Evolutionary conservation across 78 protist species (phyloP), one percentile per base, ranked within the genome.

Genomic region (Dictyostelium firmibasis): DNA sequence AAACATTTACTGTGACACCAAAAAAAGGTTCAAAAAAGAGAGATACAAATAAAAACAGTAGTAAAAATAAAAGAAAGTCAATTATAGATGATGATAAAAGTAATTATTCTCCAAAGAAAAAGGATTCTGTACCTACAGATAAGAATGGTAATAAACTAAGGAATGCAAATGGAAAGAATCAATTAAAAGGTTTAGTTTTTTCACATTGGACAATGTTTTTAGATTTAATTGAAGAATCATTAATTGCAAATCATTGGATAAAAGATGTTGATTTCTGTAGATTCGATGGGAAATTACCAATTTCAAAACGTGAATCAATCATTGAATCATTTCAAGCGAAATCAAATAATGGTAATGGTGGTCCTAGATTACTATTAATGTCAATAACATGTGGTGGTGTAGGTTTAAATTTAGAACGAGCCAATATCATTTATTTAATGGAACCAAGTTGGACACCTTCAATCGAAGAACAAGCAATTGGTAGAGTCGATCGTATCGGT

Each of bases 401-500:
- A 33, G 99, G 99, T 16, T 96, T 99, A 43, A 98, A 99, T 92
- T 97, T 99, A 31, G 93, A 97, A 3, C 91, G 69, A 3, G 99
- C 99, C n/a, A 60, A 81, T 41, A 85, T 89, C 0, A 98, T 98
- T 9, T 67, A 92, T 36, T 1, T 95, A 23, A 25, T 96, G 77
- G 99, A 98, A 72, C 97, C 97, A 13, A 97, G 98, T 98, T 74
- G 84, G 95, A 96, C 27, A 5, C 77, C 86, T 20, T 64, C 93
- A 18, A 35, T 92, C 10, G 99, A 98, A 89, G 50, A 85, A 23
- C 99, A 98, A 75, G 99, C 99, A 11, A 97, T 98, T 35, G 97
- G 98, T 41, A 96, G 99, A 6, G 99, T 97, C 2, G 98, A 98
- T 76, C 94, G 99, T 18, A 86, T 98, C 11, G 98, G 99, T 16